These are phyloP conservation scores for Aspergillus sp. DNA, from an alignment of 2,329 filamentous ascomycete genomes.

Conservation along the genomic window DNA sequence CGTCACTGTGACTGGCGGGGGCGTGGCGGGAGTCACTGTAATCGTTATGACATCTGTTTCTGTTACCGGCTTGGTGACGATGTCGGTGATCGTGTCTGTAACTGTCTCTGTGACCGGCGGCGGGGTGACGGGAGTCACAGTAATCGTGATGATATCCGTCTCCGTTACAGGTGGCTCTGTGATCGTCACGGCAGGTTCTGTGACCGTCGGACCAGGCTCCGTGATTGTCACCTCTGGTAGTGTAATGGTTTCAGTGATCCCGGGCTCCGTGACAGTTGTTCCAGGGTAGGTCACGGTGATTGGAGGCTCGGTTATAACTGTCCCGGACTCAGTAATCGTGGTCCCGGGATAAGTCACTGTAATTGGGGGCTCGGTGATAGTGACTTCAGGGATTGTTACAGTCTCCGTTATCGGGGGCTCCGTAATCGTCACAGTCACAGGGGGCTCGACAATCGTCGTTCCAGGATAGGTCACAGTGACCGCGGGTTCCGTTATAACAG, in stretches of 20 bases:
- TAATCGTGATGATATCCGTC: not conserved
- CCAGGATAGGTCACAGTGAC: not conserved
- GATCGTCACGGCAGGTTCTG: not conserved
- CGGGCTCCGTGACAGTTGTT: constrained; percentile 1
- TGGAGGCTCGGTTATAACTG: not conserved
- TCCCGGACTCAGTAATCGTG: not conserved
- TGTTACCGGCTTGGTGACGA: constrained; percentile 27
- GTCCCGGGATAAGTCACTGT: not conserved
- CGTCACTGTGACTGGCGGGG: not conserved
- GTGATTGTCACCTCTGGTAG: not conserved
- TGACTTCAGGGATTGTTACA: no score
- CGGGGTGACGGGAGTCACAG: no score
- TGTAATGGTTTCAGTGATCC: not conserved
- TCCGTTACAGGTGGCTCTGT: not conserved
- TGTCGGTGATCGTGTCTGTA: not conserved
- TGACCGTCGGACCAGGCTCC: not conserved
- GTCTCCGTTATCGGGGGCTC: not conserved
- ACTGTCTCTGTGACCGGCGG: no score
- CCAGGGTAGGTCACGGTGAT: no score
- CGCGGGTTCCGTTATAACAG: no score
- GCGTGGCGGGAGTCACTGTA: not conserved
- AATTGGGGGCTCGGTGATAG: not conserved
- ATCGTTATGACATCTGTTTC: no score
- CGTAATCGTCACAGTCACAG: not conserved
- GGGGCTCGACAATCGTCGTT: not conserved